Evolutionary conservation across 1,139 yeast species (phyloP).

Genomic region (Suzukiozyma palmioleophila): DNA sequence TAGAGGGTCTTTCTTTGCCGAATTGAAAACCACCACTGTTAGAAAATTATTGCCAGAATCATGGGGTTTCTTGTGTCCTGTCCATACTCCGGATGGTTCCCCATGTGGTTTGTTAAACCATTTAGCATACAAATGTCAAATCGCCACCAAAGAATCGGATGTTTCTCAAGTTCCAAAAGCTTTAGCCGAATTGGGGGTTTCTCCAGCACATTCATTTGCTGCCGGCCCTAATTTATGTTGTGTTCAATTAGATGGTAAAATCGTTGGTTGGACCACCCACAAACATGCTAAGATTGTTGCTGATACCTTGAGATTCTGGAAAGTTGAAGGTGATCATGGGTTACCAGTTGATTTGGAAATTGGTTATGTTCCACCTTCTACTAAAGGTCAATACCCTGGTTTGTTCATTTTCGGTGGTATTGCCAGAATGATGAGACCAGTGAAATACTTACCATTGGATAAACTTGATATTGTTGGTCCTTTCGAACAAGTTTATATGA

Average conservation of each 20-base stretch:
- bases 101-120: slow-evolving; percentile 98
- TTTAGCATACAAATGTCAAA: slow-evolving; percentile 89
- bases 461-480: slow-evolving; percentile 91
- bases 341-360: slow-evolving; percentile 85
- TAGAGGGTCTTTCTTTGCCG: slow-evolving; percentile 99
- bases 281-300: slow-evolving; percentile 83
- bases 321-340: slow-evolving; percentile 73
- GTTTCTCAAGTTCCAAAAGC: slow-evolving; percentile 67
- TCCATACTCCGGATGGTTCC: slow-evolving; percentile 99
- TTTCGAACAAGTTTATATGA: slow-evolving; percentile 95
- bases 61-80: slow-evolving; percentile 99
- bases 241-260: slow-evolving; percentile 89
- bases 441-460: slow-evolving; percentile 78
- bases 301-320: slow-evolving; percentile 89
- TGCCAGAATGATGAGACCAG: slow-evolving; percentile 96
- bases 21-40: slow-evolving; percentile 94
- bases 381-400: slow-evolving; percentile 97
- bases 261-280: slow-evolving; percentile 94
- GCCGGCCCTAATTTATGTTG: slow-evolving; percentile 88
- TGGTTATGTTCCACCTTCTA: slow-evolving; percentile 93
- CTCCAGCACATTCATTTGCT: slow-evolving; percentile 70
- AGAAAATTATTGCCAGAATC: slow-evolving; percentile 95
- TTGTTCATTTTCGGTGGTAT: slow-evolving; percentile 84
- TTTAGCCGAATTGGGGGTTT: slow-evolving; percentile 73
- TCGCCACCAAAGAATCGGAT: slow-evolving; percentile 73